Percentiles rank a stretch among this genome's conserved stretches.
Evolutionary conservation across 441 rosid species (phyloP).

Genomic region (Gossypium gossypioides): DNA sequence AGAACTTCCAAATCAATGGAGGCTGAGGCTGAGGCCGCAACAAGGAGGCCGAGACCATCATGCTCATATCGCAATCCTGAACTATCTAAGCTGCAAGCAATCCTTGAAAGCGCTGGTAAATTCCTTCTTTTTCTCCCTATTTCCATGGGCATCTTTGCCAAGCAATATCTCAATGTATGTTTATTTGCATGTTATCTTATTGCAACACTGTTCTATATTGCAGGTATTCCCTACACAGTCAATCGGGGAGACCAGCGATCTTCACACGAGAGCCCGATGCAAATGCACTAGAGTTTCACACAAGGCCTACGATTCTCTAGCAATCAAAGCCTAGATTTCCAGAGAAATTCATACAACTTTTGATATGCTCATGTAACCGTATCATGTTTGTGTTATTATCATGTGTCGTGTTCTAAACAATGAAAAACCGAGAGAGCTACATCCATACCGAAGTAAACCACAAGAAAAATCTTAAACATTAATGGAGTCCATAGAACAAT

Average conservation of each 20-base stretch:
- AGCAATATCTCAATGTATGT: not conserved
- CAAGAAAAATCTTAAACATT: conserved; percentile 16
- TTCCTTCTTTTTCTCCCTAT: not conserved
- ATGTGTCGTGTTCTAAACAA: not conserved
- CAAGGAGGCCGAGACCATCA: conserved; percentile 92
- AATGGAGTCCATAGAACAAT: conserved; percentile 18
- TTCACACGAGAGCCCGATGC: conserved; percentile 61
- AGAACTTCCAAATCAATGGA: conserved; percentile 56
- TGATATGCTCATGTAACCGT: no score
- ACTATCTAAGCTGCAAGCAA: conserved; percentile 52
- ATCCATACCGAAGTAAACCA: not conserved
- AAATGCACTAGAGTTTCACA: conserved; percentile 77
- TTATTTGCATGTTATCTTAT: not conserved
- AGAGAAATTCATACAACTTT: no score
- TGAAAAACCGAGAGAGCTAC: not conserved
- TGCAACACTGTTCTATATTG: not conserved
- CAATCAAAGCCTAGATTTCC: not conserved
- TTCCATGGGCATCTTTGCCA: not conserved
- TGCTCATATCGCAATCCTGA: conserved; percentile 64
- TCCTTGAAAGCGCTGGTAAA: conserved; percentile 72
- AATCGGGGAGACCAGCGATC: conserved; percentile 17
- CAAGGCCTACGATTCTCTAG: conserved; percentile 16
- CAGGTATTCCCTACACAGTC: conserved; percentile 72
- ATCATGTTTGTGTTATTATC: no score
- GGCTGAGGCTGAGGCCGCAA: conserved; percentile 46